Evolutionary conservation across 768 basidiomycete species (phyloP), one percentile per base, ranked within the genome.

Genomic region (Amanita subjunquillea): DNA sequence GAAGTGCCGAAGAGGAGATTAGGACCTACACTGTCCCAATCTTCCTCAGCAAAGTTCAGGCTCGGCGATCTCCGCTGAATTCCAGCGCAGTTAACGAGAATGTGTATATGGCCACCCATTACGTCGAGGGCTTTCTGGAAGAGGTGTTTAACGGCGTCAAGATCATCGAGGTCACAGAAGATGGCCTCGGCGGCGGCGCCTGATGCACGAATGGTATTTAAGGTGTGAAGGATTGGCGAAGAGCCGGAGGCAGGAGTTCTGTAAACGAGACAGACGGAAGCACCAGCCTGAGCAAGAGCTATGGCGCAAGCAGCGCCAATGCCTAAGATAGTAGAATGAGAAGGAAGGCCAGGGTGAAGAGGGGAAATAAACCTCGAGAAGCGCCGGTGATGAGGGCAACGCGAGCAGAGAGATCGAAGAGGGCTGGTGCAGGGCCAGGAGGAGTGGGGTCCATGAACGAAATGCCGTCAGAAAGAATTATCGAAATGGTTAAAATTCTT

Each of bases 331-430:
- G 34, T 13, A 17, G 39, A 4, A 6, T 9, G 30, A 27, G 43
- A 54, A 10, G 15, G 32, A 30, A 9, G 4, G 17, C 3, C 22
- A 25, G 17, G 13, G 13, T 34, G n/a, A 12, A 13, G 25, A n/a
- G 44, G 42, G 10, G 20, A 55, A 37, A 41, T 7, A 4, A 36
- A 85, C 87, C 88, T 66, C 88, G 74, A 22, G 85, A 81, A 30
- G 83, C 85, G 55, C 89, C 89, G 37, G 90, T 91, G 61, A 92
- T 77, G 67, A 91, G 81, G 34, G 77, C 86, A 53, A 77, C 84
- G 62, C 82, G 72, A 54, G 80, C 79, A 2, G 67, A 63, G 61
- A 92, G 78, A 53, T 78, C 76, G 67, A 91, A 91, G 47, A 92
- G 77, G 36, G 72, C 66, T 56, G 67, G 76, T 10, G 80, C 59